Evolutionary conservation across 2,329 filamentous ascomycete species (phyloP), one percentile per base, ranked within the genome.

Genomic region (Ceratocystis huliohia): DNA sequence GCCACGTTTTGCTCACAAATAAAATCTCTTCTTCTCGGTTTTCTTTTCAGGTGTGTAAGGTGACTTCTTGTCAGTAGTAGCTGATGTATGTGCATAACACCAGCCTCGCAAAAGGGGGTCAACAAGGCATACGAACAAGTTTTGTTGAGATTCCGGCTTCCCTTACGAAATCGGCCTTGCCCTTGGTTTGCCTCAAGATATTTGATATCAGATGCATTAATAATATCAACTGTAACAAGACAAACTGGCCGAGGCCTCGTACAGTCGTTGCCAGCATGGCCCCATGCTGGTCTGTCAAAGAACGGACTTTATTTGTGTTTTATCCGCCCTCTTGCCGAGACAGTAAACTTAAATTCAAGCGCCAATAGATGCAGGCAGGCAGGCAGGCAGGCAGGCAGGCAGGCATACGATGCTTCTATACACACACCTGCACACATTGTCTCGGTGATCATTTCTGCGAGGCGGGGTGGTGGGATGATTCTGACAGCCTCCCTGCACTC

Each of bases 101-200:
- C 56, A 59, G 56, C 56, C 56, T 59, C 56, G 30, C 22, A 2
- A 20, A n/a, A 20, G 5, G n/a, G 3, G 15, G 15, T 28, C 22
- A 22, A n/a, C 56, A 59, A 33, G 30, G 30, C 56, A 59, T 53
- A 53, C n/a, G 48, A n/a, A n/a, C 56, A 59, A 20, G 56, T 30
- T 20, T 37, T n/a, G 13, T 8, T n/a, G 30, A 15, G 33, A 37
- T 25, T 25, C 22, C 10, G 25, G 48, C n/a, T 28, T 30, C 6
- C 6, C 17, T 5, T n/a, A 37, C 28, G 8, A 59, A 59, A n/a
- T 59, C 28, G 4, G 56, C 56, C 56, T 59, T 33, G 56, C 28
- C 33, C 8, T n/a, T 59, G 25, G 56, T 20, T 59, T 59, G 28
- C 56, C 56, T 59, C 56, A 10, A 7, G 15, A 59, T 8, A 17